Percentiles rank a stretch among this genome's conserved stretches.
Evolutionary conservation across 345 rosid species (phyloP).

Genomic region (Cardamine chenopodiifolia): DNA sequence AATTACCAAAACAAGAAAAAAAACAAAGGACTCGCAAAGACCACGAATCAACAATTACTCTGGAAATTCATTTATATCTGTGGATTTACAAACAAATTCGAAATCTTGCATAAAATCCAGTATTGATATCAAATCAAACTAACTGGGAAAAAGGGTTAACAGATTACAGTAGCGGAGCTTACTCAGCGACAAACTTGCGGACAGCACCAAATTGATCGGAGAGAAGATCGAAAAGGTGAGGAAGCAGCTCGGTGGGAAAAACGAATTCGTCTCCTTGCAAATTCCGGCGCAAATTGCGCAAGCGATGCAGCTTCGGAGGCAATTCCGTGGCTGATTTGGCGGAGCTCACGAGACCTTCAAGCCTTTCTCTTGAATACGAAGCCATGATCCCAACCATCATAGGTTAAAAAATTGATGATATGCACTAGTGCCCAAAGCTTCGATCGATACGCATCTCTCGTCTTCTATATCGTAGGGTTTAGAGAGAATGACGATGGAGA

Average conservation of each 20-base stretch:
- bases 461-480: constrained; percentile 39
- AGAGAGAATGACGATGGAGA: constrained; percentile 23
- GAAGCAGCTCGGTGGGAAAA: constrained; percentile 63
- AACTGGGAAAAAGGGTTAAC: neutral
- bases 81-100: neutral
- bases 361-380: constrained; percentile 58
- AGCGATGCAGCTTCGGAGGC: constrained; percentile 65
- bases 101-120: neutral
- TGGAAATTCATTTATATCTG: neutral
- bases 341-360: constrained; percentile 55
- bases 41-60: neutral
- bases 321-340: constrained; percentile 61
- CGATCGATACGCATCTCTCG: constrained; percentile 26
- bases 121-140: neutral
- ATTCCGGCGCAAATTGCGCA: constrained; percentile 58
- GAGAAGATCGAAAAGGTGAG: constrained; percentile 71
- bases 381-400: constrained; percentile 60
- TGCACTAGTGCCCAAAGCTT: constrained; percentile 17
- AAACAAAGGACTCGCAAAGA: neutral
- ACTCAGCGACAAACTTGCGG: constrained; percentile 80
- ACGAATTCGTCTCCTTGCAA: constrained; percentile 50
- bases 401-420: neutral
- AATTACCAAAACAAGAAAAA: neutral
- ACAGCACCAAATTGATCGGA: constrained; percentile 68
- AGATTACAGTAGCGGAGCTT: constrained; percentile 36